These are phyloP conservation scores for Verticillium longisporum DNA, from an alignment of 2,329 filamentous ascomycete genomes.

Conservation along the genomic window DNA sequence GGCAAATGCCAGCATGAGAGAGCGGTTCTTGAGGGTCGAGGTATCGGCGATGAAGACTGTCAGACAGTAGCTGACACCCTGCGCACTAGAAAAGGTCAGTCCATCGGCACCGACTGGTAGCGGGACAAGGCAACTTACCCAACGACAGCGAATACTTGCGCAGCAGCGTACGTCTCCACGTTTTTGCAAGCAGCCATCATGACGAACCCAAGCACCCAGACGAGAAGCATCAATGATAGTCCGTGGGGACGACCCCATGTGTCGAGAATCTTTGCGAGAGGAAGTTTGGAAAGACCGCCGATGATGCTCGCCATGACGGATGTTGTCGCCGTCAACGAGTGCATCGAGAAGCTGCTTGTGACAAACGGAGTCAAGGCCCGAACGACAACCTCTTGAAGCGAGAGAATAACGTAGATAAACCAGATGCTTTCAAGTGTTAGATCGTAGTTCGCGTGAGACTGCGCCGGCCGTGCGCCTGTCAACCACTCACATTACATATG, in stretches of 20 bases:
- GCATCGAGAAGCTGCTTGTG: constrained; percentile 42
- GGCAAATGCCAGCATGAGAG: constrained; percentile 56
- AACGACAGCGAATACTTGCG: constrained; percentile 59
- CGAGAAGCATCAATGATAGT: constrained; percentile 44
- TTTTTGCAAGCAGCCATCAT: constrained; percentile 60
- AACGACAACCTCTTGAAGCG: constrained; percentile 29
- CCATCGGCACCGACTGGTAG: neutral
- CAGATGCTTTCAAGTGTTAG: constrained; percentile 20
- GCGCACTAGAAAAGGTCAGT: constrained; percentile 18
- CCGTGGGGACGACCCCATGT: constrained; percentile 61
- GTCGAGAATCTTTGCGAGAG: constrained; percentile 61
- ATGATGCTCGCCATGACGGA: constrained; percentile 48
- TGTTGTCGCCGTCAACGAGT: constrained; percentile 47
- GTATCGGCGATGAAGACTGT: constrained; percentile 62
- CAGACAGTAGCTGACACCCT: constrained; percentile 32
- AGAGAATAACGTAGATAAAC: constrained; percentile 31
- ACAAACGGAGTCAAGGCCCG: constrained; percentile 37
- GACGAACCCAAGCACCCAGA: constrained; percentile 46
- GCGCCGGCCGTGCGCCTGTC: too few relatives aligned
- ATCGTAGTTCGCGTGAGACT: too few relatives aligned
- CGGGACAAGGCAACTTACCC: constrained; percentile 31
- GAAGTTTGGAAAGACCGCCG: constrained; percentile 55
- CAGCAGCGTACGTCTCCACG: constrained; percentile 55
- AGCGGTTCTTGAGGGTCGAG: constrained; percentile 57
- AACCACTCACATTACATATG: constrained; percentile 33